Percentiles rank a stretch among this genome's conserved stretches.
Evolutionary conservation across 345 rosid genomes (phyloP).

Genomic region (Psidium guajava): DNA sequence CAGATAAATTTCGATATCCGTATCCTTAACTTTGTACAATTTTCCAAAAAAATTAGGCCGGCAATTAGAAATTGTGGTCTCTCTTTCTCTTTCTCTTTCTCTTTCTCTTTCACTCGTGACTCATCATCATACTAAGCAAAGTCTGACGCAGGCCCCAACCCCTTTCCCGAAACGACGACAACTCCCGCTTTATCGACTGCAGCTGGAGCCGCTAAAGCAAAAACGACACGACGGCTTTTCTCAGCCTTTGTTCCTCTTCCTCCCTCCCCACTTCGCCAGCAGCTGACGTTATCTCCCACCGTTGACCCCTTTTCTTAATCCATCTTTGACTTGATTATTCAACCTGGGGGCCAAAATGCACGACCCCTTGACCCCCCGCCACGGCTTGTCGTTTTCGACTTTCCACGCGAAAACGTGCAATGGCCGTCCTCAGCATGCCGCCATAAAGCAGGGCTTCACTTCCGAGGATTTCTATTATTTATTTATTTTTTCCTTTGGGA

Average conservation of each 20-base stretch:
- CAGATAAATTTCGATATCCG: not conserved
- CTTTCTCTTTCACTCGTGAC: too few species aligned
- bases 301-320: constrained; percentile 3
- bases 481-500: not conserved
- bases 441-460: not conserved
- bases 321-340: not conserved
- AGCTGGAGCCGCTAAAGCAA: constrained; percentile 11
- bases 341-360: not conserved
- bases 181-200: not conserved
- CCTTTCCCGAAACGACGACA: not conserved
- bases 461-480: not conserved
- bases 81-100: not conserved
- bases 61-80: not conserved
- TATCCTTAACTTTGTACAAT: not conserved
- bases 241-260: constrained; percentile 19
- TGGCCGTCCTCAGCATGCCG: not conserved
- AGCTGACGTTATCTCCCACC: constrained; percentile 6
- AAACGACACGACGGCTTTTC: constrained; percentile 27
- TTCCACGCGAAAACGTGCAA: not conserved
- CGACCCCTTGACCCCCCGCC: not conserved
- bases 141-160: not conserved
- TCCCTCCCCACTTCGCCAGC: not conserved
- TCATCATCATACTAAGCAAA: not conserved
- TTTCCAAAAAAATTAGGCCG: not conserved
- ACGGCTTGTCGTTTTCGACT: not conserved